Evolutionary conservation across 192 early-diverging fungal species (phyloP).

Genomic region (Neocallimastix lanati): DNA sequence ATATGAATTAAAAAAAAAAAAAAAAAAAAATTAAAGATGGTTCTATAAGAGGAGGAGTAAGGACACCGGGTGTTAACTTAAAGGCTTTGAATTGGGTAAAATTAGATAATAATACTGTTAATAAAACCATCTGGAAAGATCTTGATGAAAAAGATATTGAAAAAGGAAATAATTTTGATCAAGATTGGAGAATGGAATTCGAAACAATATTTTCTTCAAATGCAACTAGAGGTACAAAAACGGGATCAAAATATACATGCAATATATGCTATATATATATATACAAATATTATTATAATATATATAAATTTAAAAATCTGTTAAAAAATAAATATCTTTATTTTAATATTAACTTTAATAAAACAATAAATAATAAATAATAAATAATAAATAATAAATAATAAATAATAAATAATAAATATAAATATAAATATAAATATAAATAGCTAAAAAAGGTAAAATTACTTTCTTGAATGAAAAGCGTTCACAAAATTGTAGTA

Average conservation of each 20-base stretch:
- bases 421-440: background rate
- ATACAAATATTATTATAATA: no score
- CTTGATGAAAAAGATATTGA: background rate
- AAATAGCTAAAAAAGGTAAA: background rate
- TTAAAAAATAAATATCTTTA: no score
- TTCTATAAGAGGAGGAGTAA: background rate
- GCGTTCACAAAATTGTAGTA: background rate
- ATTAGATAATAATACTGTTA: background rate
- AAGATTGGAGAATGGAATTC: background rate
- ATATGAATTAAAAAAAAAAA: no score
- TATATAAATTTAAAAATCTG: no score
- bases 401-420: background rate
- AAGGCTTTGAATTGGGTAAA: background rate
- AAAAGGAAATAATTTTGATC: background rate
- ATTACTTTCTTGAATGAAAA: background rate
- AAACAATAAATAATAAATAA: background rate
- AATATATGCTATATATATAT: no score
- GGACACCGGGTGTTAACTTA: background rate
- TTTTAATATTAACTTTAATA: no score
- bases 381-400: background rate
- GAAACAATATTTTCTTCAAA: background rate
- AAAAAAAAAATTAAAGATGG: background rate
- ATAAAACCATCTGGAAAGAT: background rate
- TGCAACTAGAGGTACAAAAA: background rate
- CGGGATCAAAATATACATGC: no score